phyloP scores from a whole-genome alignment of 768 basidiomycete genomes.

The Lactarius sp. region DNA sequence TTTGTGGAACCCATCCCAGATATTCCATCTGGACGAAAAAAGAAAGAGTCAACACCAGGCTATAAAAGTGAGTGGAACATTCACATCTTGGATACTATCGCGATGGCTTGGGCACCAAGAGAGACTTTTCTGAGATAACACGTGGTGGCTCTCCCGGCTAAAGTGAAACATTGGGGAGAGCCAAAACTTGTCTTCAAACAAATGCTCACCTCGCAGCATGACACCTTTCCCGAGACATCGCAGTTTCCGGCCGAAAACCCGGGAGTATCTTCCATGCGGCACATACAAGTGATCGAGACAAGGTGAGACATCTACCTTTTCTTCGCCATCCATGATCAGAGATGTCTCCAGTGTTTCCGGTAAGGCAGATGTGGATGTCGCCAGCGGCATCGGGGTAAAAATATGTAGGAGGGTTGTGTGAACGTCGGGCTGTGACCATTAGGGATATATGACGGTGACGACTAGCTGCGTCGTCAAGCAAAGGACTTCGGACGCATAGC shows the following conservation, averaged over 20 bases:
- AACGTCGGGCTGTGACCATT: conserved; percentile 5
- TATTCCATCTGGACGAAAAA: conserved; percentile 15
- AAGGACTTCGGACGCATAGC: background rate
- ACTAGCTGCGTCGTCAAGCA: conserved; percentile 9
- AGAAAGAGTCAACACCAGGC: background rate
- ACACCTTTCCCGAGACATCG: conserved; percentile 19
- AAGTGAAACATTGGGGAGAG: background rate
- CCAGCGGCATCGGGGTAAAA: conserved; percentile 7
- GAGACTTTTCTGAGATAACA: conserved; percentile 18
- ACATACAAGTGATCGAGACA: conserved; percentile 12
- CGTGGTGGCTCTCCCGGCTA: conserved; percentile 22
- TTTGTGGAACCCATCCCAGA: conserved; percentile 24
- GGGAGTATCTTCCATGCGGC: conserved; percentile 12
- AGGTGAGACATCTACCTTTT: conserved; percentile 8
- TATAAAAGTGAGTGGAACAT: background rate
- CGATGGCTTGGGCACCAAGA: conserved; percentile 12
- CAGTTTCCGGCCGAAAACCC: conserved; percentile 1
- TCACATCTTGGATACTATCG: conserved; percentile 18
- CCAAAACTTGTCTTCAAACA: background rate
- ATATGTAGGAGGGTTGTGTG: background rate
- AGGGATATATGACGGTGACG: conserved; percentile 12
- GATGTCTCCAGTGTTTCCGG: background rate
- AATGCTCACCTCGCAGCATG: conserved; percentile 18
- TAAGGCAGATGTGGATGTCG: conserved; percentile 8
- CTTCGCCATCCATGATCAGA: background rate